A percentile compares a stretch with the other conserved stretches of the same genome.
phyloP scores from a whole-genome alignment of 805 yeast species.

The Pichia insulana region DNA sequence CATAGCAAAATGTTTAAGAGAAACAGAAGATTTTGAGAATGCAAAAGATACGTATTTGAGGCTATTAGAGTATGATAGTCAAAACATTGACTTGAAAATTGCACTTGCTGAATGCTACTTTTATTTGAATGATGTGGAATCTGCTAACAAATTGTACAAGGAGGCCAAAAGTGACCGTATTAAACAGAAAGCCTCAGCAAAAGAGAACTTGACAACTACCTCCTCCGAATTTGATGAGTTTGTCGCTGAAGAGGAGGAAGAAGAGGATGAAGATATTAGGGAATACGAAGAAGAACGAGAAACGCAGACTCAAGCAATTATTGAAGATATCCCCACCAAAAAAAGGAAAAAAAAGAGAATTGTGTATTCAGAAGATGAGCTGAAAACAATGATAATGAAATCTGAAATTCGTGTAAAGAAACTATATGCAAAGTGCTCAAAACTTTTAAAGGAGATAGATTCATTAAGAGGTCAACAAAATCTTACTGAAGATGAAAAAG shows the following conservation, averaged over 20 bases:
- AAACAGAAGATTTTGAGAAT: conserved; percentile 55
- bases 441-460: conserved; percentile 40
- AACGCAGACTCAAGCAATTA: conserved; percentile 20
- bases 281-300: conserved; percentile 12
- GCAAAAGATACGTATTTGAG: conserved; percentile 54
- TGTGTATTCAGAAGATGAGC: conserved; percentile 20
- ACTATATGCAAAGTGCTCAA: conserved; percentile 38
- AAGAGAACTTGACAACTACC: conserved; percentile 15
- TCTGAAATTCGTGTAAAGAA: conserved; percentile 34
- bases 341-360: conserved; percentile 18
- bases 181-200: conserved; percentile 23
- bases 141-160: conserved; percentile 44
- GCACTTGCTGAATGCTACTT: conserved; percentile 78
- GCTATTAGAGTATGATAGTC: conserved; percentile 47
- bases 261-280: conserved; percentile 14
- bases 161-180: conserved; percentile 42
- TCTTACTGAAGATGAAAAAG: conserved; percentile 24
- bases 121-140: conserved; percentile 49
- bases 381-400: conserved; percentile 24
- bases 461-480: conserved; percentile 18
- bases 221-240: conserved; percentile 4
- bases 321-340: conserved; percentile 24
- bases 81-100: conserved; percentile 63
- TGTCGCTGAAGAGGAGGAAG: conserved; percentile 13
- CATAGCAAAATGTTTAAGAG: conserved; percentile 71